Evolutionary conservation across 2,329 filamentous ascomycete species (phyloP).

Genomic region (Pyrenochaeta sp.): DNA sequence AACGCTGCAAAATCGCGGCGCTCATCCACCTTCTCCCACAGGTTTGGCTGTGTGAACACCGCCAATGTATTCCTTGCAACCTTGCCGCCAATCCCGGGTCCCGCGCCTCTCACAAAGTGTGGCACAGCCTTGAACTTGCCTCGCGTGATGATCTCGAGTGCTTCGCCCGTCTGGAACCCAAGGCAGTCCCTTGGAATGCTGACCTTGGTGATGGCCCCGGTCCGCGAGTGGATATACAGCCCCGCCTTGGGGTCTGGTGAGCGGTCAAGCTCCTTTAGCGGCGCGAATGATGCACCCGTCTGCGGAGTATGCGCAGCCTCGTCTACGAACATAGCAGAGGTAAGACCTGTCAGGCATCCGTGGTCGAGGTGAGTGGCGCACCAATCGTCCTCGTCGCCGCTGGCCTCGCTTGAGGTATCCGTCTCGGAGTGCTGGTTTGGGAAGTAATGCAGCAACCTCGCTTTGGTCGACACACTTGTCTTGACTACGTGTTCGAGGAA

Average conservation of each 20-base stretch:
- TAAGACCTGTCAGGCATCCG: slow-evolving; percentile 91
- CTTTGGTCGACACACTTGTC: slow-evolving; percentile 87
- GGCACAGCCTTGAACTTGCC: slow-evolving; percentile 93
- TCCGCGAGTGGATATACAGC: slow-evolving; percentile 90
- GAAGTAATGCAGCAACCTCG: slow-evolving; percentile 91
- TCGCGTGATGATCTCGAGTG: slow-evolving; percentile 87
- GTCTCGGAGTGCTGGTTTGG: slow-evolving; percentile 56
- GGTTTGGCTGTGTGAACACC: slow-evolving; percentile 95
- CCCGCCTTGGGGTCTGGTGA: slow-evolving; percentile 87
- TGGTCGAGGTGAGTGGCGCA: slow-evolving; percentile 91
- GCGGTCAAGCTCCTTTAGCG: slow-evolving; percentile 72
- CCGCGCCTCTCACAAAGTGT: slow-evolving; percentile 87
- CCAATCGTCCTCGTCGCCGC: slow-evolving; percentile 82
- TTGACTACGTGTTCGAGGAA: slow-evolving; percentile 89
- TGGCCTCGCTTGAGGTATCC: slow-evolving; percentile 15
- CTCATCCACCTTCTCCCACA: slow-evolving; percentile 79
- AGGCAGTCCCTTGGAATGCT: slow-evolving; percentile 90
- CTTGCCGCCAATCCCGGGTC: slow-evolving; percentile 57
- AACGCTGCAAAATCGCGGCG: slow-evolving; percentile 78
- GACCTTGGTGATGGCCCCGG: slow-evolving; percentile 85
- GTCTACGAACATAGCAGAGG: slow-evolving; percentile 95
- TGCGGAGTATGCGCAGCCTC: slow-evolving; percentile 62
- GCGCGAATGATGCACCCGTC: slow-evolving; percentile 46
- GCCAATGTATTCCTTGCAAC: slow-evolving; percentile 80
- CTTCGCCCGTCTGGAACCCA: slow-evolving; percentile 94